Conservation (phyloP, 2,329 filamentous ascomycete genomes). For the Botrytis porri region DNA sequence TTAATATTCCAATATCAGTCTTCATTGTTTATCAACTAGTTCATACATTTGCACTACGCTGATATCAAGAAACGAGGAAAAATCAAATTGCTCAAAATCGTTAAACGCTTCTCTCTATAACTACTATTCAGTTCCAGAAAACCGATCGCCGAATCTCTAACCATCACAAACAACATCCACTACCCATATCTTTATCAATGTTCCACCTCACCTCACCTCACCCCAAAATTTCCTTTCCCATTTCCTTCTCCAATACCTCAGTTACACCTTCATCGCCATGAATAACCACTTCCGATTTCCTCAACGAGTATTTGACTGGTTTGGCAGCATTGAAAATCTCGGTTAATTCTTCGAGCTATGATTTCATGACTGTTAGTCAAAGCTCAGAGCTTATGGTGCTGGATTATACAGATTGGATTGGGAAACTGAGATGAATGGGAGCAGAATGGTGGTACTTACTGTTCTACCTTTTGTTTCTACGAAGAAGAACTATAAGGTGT, state of each 20-base stretch:
- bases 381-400: too few relatives aligned
- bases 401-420: too few relatives aligned
- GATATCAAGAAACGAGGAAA: background rate
- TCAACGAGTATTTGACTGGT: slow-evolving; percentile 12
- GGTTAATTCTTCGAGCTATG: slow-evolving; percentile 13
- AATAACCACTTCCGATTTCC: background rate
- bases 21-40: background rate
- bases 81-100: background rate
- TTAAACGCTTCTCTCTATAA: accelerated
- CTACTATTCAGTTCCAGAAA: too few relatives aligned
- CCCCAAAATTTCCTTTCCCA: background rate
- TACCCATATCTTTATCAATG: accelerated
- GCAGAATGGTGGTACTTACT: background rate
- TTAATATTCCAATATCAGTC: too few relatives aligned
- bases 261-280: background rate
- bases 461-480: slow-evolving; percentile 18
- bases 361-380: background rate
- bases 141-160: background rate
- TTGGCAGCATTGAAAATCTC: slow-evolving; percentile 15
- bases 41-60: background rate
- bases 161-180: background rate
- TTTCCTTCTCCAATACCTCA: slow-evolving; percentile 1
- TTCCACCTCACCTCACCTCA: background rate
- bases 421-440: background rate
- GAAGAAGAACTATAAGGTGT: slow-evolving; percentile 8